Evolutionary conservation across 345 rosid species (phyloP), one percentile per base, ranked within the genome.

Genomic region (Boechera stricta): DNA sequence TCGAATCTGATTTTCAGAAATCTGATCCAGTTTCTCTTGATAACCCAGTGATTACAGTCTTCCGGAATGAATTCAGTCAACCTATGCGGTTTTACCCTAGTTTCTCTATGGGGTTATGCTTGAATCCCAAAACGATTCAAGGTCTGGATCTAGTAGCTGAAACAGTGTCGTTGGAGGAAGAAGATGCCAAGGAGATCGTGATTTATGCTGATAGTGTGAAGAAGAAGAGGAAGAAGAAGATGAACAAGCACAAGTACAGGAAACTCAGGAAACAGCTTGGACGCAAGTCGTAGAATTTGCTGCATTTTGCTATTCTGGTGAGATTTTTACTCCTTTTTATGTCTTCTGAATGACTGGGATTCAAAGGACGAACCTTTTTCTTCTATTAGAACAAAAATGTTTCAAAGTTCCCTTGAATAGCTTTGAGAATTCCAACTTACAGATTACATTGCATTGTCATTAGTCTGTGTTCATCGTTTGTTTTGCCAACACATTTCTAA

Each of bases 181-280:
- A 57, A 7, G 73, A 60, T 31, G 60, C 2, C 33, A 67, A 57
- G 0, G 67, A 75, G 10, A 2, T 58, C 0, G 77, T 80, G 58
- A 6, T 89, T 73, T 83, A 95, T 82, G 93, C 95, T 1, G 95
- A 93, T 72, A 91, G 95, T 69, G 95, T 89, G 84, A 93, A 94
- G 90, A 94, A 94, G 89, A 94, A 91, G 89, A 85, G 98, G 87
- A 91, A 94, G 96, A 91, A 83, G 88, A 94, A 91, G 91, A 94
- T 90, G 97, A 94, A 94, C 80, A 94, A 94, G 87, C 97, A 91
- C 70, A 91, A 89, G 88, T 89, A 85, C 55, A 84, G 85, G 86
- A 91, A 89, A 85, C 94, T 89, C 61, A 86, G 89, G 86, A 94
- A 88, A 85, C 81, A 81, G 44, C 89, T 85, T 35, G 83, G 96